A percentile compares a stretch with the other conserved stretches of the same genome.
phyloP scores from a whole-genome alignment of 805 yeast genomes.

The Candida ovalis region DNA sequence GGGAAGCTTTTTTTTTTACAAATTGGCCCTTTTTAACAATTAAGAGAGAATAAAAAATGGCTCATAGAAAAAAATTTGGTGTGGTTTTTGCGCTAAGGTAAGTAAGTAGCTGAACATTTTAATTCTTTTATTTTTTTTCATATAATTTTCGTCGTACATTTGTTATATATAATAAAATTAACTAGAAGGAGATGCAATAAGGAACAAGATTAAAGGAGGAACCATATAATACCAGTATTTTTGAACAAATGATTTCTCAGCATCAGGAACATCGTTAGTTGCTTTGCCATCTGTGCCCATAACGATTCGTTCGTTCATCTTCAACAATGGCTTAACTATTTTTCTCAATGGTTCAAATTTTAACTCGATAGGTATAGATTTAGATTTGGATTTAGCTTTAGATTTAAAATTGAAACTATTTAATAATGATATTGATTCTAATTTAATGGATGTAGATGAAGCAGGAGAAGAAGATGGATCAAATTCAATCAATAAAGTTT shows the following conservation, averaged over 20 bases:
- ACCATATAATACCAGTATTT: slow-evolving; percentile 62
- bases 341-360: slow-evolving; percentile 4
- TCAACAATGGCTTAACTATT: slow-evolving; percentile 11
- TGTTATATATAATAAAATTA: not conserved
- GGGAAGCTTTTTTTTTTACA: no score
- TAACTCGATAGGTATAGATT: slow-evolving; percentile 6
- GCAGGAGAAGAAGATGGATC: not conserved
- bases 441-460: not conserved
- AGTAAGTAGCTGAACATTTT: no score
- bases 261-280: slow-evolving; percentile 4
- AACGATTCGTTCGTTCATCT: slow-evolving; percentile 4
- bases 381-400: not conserved
- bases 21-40: not conserved
- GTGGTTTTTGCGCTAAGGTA: no score
- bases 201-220: slow-evolving; percentile 42
- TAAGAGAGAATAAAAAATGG: not conserved
- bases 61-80: no score
- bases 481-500: slow-evolving; percentile 14
- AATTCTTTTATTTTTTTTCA: not conserved
- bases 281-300: slow-evolving; percentile 11
- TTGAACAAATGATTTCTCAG: slow-evolving; percentile 47
- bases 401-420: not conserved
- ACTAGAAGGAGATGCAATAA: slow-evolving; percentile 23
- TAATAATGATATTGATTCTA: slow-evolving; percentile 16
- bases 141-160: not conserved